phyloP scores from a whole-genome alignment of 768 basidiomycete genomes.

The Agrocybe pediades region DNA sequence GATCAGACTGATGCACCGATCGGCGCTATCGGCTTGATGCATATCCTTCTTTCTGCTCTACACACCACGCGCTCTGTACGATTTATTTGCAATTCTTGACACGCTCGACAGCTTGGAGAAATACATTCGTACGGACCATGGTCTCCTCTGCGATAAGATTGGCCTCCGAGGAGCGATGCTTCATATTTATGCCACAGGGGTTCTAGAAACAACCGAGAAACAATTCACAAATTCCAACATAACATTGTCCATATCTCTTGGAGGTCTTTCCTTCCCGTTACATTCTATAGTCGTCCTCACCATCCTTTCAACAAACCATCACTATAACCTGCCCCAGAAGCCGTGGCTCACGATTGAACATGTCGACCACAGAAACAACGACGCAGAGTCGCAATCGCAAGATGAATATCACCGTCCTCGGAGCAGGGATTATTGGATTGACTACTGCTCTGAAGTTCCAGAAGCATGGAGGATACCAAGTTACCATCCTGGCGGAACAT shows the following conservation, averaged over 20 bases:
- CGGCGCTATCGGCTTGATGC: not conserved
- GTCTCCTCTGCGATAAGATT: not conserved
- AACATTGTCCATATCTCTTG: not conserved
- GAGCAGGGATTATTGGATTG: slow-evolving; percentile 55
- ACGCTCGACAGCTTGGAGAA: not conserved
- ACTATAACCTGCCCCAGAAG: too few species aligned
- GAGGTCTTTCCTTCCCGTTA: too few species aligned
- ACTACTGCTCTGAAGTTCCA: slow-evolving; percentile 66
- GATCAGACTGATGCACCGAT: too few species aligned
- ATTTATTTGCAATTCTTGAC: not conserved
- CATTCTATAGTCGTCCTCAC: too few species aligned
- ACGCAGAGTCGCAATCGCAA: not conserved
- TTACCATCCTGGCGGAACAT: slow-evolving; percentile 42
- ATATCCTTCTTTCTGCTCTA: not conserved
- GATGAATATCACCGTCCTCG: slow-evolving; percentile 8
- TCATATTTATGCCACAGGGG: not conserved
- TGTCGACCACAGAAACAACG: not conserved
- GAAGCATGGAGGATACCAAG: slow-evolving; percentile 51
- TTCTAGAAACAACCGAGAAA: not conserved
- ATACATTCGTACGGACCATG: too few species aligned
- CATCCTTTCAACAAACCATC: too few species aligned
- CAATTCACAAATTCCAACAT: not conserved
- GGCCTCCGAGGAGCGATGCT: not conserved
- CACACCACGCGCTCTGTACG: not conserved
- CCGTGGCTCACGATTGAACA: not conserved